Conservation (phyloP, 2,329 filamentous ascomycete genomes). For the Teratosphaeria viscida region DNA sequence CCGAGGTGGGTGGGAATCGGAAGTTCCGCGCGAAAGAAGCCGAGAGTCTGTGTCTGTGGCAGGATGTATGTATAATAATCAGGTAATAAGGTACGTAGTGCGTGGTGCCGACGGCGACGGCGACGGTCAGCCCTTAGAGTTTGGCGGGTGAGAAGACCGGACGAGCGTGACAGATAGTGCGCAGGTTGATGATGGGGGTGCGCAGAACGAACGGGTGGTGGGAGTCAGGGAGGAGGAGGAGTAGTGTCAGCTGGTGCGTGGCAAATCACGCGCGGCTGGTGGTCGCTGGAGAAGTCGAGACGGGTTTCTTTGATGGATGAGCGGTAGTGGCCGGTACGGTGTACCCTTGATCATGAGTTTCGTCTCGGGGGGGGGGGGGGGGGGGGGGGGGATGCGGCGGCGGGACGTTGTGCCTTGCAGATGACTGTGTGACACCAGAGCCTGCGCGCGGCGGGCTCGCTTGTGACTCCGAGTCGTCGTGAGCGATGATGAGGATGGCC, state of each 20-base stretch:
- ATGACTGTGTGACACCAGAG: neutral
- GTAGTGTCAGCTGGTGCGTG: neutral
- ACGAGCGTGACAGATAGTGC: neutral
- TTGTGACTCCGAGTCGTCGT: neutral
- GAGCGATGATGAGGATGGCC: too few relatives aligned
- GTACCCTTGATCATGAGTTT: neutral
- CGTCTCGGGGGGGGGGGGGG: too few relatives aligned
- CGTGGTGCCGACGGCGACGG: neutral
- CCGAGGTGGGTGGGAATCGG: too few relatives aligned
- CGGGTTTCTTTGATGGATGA: neutral
- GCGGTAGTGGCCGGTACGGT: neutral
- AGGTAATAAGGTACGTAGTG: too few relatives aligned
- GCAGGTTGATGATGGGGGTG: neutral
- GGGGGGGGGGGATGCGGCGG: neutral
- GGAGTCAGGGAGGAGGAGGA: neutral
- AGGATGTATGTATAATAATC: neutral
- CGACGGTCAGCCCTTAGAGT: neutral
- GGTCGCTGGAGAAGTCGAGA: neutral
- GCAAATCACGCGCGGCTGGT: neutral
- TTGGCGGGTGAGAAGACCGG: neutral
- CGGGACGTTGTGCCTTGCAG: neutral
- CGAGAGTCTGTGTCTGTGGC: slow-evolving; percentile 5
- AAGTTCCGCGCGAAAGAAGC: slow-evolving; percentile 4
- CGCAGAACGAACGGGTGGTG: neutral
- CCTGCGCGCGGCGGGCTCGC: neutral